Base-by-base conservation (phyloP, 768 basidiomycete genomes). In the Rhizopogon sp. region DNA sequence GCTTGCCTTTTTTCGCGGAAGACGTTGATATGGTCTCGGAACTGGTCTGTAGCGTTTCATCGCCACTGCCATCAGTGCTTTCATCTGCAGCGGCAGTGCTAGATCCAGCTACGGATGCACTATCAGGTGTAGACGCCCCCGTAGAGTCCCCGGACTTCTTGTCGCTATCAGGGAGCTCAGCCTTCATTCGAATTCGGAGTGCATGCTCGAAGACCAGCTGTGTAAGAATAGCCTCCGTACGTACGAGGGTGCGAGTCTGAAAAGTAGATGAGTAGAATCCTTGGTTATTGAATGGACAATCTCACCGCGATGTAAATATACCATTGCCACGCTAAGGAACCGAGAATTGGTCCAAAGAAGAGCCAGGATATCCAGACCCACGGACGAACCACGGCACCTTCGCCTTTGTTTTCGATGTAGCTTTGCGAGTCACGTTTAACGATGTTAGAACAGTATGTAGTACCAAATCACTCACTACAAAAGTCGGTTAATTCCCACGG, bases 351-450 rank as follows among this genome's bases (percentile, higher is more conserved):
- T 11, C 80, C 82, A 5, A 78, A 45, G 57, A 82, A 77, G 11
- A 84, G 70, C 63, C 71, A 70, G 0, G 68, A 33, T 13, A 88
- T 78, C 87, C 87, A 90, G 6, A 88, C 78, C 81, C 87, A 88
- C 1, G 88, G 88, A 37, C 77, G 76, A 31, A 85, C 66, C 6
- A 68, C 60, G 0, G 83, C 74, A 22, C 67, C 74, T 54, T 75
- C 62, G 3, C 82, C 82, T 11, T 72, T 68, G 3, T 66, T 75
- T 67, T 88, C 85, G 16, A 90, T 67, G 61, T 88, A 83, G 39
- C 79, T 84, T 52, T n/a, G 8, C 1, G 5, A 14, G n/a, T n/a
- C 4, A 53, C 42, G 14, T 50, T 11, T 11, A 14, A 51, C 10
- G 17, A 45, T 33, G 3, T 9, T 25, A 31, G 29, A 3, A 28